These are phyloP conservation scores for Scolecobasidium constrictum DNA, from an alignment of 2,329 filamentous ascomycete species.

Conservation along the genomic window DNA sequence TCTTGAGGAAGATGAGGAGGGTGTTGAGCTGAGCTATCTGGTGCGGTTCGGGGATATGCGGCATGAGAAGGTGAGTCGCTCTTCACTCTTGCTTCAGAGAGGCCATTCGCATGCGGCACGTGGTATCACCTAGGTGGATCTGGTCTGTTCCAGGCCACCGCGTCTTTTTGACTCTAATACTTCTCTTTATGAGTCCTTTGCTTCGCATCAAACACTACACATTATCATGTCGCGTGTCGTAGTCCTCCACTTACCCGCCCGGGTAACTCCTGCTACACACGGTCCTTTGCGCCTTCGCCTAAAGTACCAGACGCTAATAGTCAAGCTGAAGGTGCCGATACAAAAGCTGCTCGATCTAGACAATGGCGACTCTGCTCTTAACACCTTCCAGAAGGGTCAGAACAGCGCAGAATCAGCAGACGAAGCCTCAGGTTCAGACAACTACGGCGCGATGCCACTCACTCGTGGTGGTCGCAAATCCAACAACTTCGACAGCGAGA, in stretches of 20 bases:
- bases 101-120: too few species aligned
- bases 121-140: too few species aligned
- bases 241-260: too few species aligned
- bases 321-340: conserved; percentile 29
- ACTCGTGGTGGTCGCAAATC: neutral
- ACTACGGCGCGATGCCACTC: neutral
- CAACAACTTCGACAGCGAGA: neutral
- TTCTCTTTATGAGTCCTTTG: too few species aligned
- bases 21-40: conserved; percentile 25
- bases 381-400: conserved; percentile 23
- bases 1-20: conserved; percentile 23
- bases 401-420: conserved; percentile 5
- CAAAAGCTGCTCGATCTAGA: conserved; percentile 32
- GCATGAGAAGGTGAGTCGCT: conserved; percentile 29
- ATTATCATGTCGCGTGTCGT: too few species aligned
- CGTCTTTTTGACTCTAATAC: too few species aligned
- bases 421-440: neutral
- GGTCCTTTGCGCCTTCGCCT: too few species aligned
- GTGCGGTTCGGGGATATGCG: conserved; percentile 30
- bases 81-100: too few species aligned
- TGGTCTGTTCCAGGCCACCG: too few species aligned
- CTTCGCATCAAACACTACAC: too few species aligned
- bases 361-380: conserved; percentile 36
- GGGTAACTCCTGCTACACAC: too few species aligned
- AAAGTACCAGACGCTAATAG: neutral